Evolutionary conservation across 768 basidiomycete genomes (phyloP).

Genomic region (Pleurotus sapidus): DNA sequence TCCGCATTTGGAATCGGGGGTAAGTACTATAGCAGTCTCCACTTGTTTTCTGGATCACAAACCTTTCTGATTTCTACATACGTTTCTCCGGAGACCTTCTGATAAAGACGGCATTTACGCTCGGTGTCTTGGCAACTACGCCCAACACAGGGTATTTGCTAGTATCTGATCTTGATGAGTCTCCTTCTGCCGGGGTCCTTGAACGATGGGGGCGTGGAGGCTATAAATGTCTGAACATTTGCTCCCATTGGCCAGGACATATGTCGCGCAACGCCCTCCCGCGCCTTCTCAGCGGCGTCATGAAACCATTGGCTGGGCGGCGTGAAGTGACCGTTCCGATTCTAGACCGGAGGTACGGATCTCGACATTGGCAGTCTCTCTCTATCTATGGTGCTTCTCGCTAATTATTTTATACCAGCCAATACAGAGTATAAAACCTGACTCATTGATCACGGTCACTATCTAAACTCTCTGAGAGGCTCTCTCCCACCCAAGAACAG

Average conservation of each 20-base stretch:
- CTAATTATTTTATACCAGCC: no score
- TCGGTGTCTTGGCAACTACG: neutral
- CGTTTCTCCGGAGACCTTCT: constrained; percentile 4
- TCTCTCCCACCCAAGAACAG: no score
- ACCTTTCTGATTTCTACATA: neutral
- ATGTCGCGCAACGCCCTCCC: neutral
- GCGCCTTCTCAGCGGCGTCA: neutral
- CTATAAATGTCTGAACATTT: neutral
- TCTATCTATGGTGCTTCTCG: no score
- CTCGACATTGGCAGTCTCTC: neutral
- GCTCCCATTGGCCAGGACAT: neutral
- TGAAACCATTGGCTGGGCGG: neutral
- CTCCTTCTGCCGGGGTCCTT: neutral
- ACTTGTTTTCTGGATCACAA: no score
- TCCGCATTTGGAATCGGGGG: no score
- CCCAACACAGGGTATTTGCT: neutral
- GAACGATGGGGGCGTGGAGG: neutral
- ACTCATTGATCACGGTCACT: no score
- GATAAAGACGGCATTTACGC: neutral
- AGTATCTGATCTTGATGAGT: neutral
- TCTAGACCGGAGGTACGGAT: neutral
- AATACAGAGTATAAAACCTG: no score
- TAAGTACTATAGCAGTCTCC: no score
- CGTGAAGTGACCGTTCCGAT: neutral
- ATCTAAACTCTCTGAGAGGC: no score